Evolutionary conservation across 495 filamentous ascomycete genomes (phyloP).

Genomic region (Xylaria scruposa): DNA sequence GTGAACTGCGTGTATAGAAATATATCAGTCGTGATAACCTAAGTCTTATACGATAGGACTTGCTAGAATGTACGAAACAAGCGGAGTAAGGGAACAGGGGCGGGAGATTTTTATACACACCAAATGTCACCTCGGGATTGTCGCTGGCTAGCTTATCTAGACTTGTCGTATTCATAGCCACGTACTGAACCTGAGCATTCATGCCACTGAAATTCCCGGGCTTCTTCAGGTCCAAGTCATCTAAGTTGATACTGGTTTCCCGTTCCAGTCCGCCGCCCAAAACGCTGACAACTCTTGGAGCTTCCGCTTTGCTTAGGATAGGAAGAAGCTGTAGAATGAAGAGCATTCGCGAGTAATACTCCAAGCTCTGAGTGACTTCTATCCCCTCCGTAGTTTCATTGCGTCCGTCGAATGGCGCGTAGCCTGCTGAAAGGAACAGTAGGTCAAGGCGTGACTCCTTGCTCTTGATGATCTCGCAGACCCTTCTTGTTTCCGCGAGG

Average conservation of each 20-base stretch:
- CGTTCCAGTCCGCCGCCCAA: slow-evolving; percentile 42
- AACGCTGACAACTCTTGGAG: slow-evolving; percentile 42
- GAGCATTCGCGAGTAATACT: slow-evolving; percentile 47
- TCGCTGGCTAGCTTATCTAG: slow-evolving; percentile 41
- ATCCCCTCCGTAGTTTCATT: slow-evolving; percentile 40
- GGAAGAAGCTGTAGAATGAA: slow-evolving; percentile 44
- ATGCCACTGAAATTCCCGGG: slow-evolving; percentile 39
- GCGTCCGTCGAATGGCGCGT: slow-evolving; percentile 43
- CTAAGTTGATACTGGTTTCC: slow-evolving; percentile 30
- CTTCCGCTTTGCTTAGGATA: slow-evolving; percentile 34
- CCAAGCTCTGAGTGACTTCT: slow-evolving; percentile 38
- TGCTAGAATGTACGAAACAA: too few species aligned
- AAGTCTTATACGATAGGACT: too few species aligned
- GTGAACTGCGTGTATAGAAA: too few species aligned
- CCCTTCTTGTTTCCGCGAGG: slow-evolving; percentile 41
- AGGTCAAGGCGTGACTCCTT: slow-evolving; percentile 43
- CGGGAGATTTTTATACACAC: too few species aligned
- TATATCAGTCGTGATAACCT: too few species aligned
- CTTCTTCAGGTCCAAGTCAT: slow-evolving; percentile 46
- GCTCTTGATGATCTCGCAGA: slow-evolving; percentile 42
- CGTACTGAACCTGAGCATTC: slow-evolving; percentile 31
- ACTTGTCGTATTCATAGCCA: slow-evolving; percentile 29
- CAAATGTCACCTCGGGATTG: slow-evolving; percentile 45
- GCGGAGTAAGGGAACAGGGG: too few species aligned
- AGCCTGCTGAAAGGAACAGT: slow-evolving; percentile 49